Conservation (phyloP, 306 rosid genomes). For the Rosa chinensis region DNA sequence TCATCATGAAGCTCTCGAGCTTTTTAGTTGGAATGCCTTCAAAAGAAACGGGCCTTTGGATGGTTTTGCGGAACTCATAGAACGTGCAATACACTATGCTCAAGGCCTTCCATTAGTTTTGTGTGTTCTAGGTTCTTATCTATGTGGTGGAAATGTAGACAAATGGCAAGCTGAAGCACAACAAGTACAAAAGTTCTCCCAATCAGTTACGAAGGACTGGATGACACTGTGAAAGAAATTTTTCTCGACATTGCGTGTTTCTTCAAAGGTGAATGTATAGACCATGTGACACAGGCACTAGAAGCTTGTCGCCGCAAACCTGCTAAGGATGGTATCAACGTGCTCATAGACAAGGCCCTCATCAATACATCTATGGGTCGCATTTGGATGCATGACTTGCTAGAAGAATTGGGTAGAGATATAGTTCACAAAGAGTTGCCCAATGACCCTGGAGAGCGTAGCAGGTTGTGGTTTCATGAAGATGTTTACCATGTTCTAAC, state of each 20-base stretch:
- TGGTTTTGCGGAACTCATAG: not conserved
- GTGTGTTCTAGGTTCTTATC: slow-evolving; percentile 40
- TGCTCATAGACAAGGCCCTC: slow-evolving; percentile 24
- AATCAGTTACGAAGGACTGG: slow-evolving; percentile 28
- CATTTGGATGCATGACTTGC: slow-evolving; percentile 36
- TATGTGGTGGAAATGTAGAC: slow-evolving; percentile 15
- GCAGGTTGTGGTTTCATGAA: slow-evolving; percentile 35
- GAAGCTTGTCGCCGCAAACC: slow-evolving; percentile 22
- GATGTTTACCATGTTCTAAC: slow-evolving; percentile 17
- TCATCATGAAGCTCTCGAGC: not conserved
- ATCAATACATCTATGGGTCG: too few species aligned
- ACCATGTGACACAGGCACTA: slow-evolving; percentile 22
- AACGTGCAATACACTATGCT: not conserved
- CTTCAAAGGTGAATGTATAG: not conserved
- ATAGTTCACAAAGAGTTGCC: slow-evolving; percentile 21
- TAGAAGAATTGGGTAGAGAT: slow-evolving; percentile 39
- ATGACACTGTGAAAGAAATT: slow-evolving; percentile 3
- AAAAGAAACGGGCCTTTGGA: not conserved
- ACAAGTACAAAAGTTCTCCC: too few species aligned
- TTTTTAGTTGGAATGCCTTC: not conserved
- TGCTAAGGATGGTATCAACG: not conserved
- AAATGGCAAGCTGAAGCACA: not conserved
- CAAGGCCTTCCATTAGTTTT: slow-evolving; percentile 36
- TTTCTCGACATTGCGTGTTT: slow-evolving; percentile 42
- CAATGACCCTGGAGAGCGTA: slow-evolving; percentile 15